A percentile compares a stretch with the other conserved stretches of the same genome.
These are phyloP conservation scores for Neophaeococcomyces aloes DNA, from an alignment of 2,329 filamentous ascomycete genomes.

Conservation along the genomic window DNA sequence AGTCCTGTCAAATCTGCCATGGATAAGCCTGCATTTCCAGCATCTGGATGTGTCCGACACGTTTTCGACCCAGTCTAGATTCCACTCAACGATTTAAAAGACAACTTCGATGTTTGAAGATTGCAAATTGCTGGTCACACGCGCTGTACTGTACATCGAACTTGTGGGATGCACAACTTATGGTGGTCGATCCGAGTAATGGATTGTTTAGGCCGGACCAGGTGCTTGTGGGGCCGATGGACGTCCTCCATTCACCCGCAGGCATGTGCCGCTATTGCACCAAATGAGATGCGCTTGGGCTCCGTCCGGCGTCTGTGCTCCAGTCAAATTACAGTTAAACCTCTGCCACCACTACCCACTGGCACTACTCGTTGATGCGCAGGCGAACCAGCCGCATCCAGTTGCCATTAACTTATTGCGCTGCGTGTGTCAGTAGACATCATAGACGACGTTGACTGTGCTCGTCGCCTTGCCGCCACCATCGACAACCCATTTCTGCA, in stretches of 20 bases:
- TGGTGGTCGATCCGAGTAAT: background rate
- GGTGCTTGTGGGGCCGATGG: background rate
- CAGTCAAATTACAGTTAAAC: background rate
- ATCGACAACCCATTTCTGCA: background rate
- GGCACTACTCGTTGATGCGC: background rate
- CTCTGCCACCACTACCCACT: too few relatives aligned
- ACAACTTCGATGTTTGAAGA: background rate
- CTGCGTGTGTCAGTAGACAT: background rate
- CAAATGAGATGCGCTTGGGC: constrained; percentile 1
- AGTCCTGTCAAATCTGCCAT: too few relatives aligned
- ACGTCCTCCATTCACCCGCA: background rate
- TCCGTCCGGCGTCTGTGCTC: background rate
- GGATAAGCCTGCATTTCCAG: too few relatives aligned
- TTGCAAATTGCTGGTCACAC: constrained; percentile 1
- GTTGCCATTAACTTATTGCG: background rate
- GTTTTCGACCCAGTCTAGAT: background rate
- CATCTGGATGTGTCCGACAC: too few relatives aligned
- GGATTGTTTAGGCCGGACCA: background rate
- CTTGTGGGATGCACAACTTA: background rate
- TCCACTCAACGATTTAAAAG: background rate
- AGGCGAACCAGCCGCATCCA: background rate
- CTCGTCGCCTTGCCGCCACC: background rate
- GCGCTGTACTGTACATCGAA: background rate
- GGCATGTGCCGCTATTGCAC: background rate
- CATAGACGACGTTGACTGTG: background rate